phyloP scores from a whole-genome alignment of 2,329 filamentous ascomycete species.

The Talaromyces amestolkiae region DNA sequence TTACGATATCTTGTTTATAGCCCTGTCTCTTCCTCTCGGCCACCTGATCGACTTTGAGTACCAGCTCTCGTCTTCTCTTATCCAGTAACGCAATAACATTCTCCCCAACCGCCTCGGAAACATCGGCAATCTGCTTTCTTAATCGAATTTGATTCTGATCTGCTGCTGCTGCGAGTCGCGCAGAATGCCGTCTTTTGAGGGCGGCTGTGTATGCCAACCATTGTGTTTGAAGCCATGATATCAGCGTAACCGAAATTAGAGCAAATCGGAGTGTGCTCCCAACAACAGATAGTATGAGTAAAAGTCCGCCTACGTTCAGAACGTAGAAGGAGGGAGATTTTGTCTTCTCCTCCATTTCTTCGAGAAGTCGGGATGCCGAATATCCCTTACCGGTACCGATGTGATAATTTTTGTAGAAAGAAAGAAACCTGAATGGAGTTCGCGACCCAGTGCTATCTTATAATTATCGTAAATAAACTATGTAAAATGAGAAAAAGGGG shows the following conservation, averaged over 20 bases:
- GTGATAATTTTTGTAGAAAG: no score
- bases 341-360: conserved; percentile 11
- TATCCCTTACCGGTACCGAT: not conserved
- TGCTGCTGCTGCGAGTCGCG: conserved; percentile 10
- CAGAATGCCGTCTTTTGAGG: conserved; percentile 9
- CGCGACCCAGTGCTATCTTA: not conserved
- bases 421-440: no score
- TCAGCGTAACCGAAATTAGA: conserved; percentile 6
- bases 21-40: not conserved
- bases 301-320: conserved; percentile 3
- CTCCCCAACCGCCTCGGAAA: conserved; percentile 5
- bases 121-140: conserved; percentile 11
- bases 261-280: conserved; percentile 12
- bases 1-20: conserved; percentile 1
- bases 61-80: not conserved
- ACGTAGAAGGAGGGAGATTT: not conserved
- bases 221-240: conserved; percentile 17
- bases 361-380: not conserved
- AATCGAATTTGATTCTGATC: not conserved
- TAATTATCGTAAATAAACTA: not conserved
- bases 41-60: conserved; percentile 1
- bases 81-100: conserved; percentile 12
- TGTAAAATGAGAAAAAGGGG: not conserved
- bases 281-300: conserved; percentile 10
- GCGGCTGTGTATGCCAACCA: conserved; percentile 8